Conservation (phyloP, 148 eudicot genomes). For the Pouteria glomerata region DNA sequence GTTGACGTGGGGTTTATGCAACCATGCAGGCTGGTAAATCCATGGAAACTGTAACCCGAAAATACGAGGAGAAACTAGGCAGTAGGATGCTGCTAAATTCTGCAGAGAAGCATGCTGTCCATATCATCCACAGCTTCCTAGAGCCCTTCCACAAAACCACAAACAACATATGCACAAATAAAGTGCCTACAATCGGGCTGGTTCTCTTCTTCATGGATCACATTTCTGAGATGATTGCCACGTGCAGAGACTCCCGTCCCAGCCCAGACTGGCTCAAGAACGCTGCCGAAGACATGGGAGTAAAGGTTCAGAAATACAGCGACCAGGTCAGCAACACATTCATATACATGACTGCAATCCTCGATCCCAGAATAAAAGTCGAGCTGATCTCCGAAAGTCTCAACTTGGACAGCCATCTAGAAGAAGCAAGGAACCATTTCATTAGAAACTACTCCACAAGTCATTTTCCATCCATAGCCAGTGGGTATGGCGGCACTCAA, state of each 20-base stretch:
- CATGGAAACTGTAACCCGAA: constrained; percentile 55
- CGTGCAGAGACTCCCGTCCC: constrained; percentile 63
- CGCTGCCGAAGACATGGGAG: constrained; percentile 58
- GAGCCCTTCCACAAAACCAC: constrained; percentile 86
- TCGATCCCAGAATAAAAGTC: constrained; percentile 78
- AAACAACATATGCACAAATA: constrained; percentile 56
- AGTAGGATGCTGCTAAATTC: constrained; percentile 50
- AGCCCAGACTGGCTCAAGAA: constrained; percentile 78
- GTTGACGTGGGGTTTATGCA: neutral
- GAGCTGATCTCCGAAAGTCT: constrained; percentile 77
- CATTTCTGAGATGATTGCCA: constrained; percentile 57
- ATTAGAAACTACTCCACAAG: constrained; percentile 53
- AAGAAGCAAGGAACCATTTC: constrained; percentile 59
- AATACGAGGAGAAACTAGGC: constrained; percentile 57
- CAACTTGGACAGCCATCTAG: constrained; percentile 50
- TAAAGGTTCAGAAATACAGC: constrained; percentile 45
- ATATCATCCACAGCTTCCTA: constrained; percentile 48
- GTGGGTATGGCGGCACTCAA: constrained; percentile 34
- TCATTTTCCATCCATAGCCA: constrained; percentile 45
- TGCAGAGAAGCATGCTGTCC: constrained; percentile 59
- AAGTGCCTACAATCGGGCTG: constrained; percentile 59
- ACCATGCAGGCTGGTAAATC: constrained; percentile 73
- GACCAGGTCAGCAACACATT: constrained; percentile 59
- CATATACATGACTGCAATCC: constrained; percentile 76
- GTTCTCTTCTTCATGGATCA: constrained; percentile 92